Conservation (phyloP, 2,329 filamentous ascomycete species). For the Fusarium vanettenii region DNA sequence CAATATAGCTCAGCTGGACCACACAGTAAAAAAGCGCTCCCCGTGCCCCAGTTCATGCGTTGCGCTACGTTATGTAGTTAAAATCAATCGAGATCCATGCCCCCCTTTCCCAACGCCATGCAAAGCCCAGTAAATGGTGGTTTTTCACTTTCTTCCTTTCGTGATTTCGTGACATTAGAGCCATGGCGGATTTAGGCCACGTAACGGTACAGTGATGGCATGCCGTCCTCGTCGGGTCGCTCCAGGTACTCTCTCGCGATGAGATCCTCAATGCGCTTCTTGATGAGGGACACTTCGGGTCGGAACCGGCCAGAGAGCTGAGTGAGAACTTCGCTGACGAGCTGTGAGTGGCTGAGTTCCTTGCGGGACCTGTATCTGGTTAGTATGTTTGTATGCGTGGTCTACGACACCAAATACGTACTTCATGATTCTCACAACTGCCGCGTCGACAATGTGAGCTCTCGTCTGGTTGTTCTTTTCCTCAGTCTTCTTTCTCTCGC, state of each 20-base stretch:
- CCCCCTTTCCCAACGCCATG: constrained; percentile 39
- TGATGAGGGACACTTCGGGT: constrained; percentile 81
- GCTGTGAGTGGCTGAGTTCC: constrained; percentile 74
- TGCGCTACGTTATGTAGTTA: constrained; percentile 2
- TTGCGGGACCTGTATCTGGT: constrained; percentile 73
- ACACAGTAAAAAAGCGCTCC: constrained; percentile 1
- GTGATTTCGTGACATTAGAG: constrained; percentile 36
- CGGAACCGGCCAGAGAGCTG: constrained; percentile 77
- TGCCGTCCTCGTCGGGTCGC: constrained; percentile 73
- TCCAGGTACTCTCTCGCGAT: constrained; percentile 84
- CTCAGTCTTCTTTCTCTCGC: constrained; percentile 77
- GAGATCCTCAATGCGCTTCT: constrained; percentile 82
- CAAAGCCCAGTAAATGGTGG: constrained; percentile 24
- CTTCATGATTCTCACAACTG: constrained; percentile 88
- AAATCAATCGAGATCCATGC: constrained; percentile 28
- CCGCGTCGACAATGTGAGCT: constrained; percentile 78
- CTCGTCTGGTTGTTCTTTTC: constrained; percentile 80
- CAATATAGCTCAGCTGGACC: constrained; percentile 22
- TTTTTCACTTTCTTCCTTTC: constrained; percentile 30
- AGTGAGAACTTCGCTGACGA: constrained; percentile 78
- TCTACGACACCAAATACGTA: constrained; percentile 57
- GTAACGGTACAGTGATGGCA: constrained; percentile 75
- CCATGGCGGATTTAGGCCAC: constrained; percentile 63
- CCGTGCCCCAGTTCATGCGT: constrained; percentile 13
- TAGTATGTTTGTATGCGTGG: constrained; percentile 7